Evolutionary conservation across 1,139 yeast genomes (phyloP), one percentile per base, ranked within the genome.

Genomic region (Yarrowia galli): DNA sequence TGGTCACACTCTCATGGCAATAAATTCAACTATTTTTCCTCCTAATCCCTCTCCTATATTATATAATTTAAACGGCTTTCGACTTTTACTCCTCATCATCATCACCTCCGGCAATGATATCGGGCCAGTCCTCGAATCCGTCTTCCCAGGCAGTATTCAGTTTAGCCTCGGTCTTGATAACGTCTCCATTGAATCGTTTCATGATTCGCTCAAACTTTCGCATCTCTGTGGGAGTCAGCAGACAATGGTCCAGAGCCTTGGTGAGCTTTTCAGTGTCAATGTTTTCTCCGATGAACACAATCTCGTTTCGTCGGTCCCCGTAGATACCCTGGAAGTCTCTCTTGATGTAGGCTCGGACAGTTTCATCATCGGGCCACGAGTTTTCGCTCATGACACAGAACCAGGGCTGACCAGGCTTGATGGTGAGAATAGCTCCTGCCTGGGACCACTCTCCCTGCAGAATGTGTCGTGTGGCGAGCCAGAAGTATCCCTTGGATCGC

Each of bases 361-460:
- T 79, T 15, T 75, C 74, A 42, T 76, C 77, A 7, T 71, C 74
- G 6, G 83, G 82, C 72, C 78, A 74, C 22, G 71, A 74, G 4
- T 78, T 81, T 10, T 77, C 75, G 0, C 80, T 81, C n/a, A 79
- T 73, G 10, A 80, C 80, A 5, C 77, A 79, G 73, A 81, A 82
- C 84, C 84, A 82, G 1, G 83, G 83, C 53, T 80, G 79, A 3
- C 84, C 84, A 10, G 83, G 84, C 64, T 75, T 78, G 35, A 82
- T 68, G 0, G 84, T 81, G 36, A 82, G 71, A 82, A 81, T 81
- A 1, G 80, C 75, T 3, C 84, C 84, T 0, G 84, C 84, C 60
- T 82, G 81, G 4, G 82, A 79, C 84, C 83, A 81, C 74, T 82
- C 84, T 23, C 84, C 84, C 70, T 82, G 75, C 48, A 79, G 73